These are phyloP conservation scores for Effrenium voratum DNA, from an alignment of 73 alveolate species.

Conservation along the genomic window DNA sequence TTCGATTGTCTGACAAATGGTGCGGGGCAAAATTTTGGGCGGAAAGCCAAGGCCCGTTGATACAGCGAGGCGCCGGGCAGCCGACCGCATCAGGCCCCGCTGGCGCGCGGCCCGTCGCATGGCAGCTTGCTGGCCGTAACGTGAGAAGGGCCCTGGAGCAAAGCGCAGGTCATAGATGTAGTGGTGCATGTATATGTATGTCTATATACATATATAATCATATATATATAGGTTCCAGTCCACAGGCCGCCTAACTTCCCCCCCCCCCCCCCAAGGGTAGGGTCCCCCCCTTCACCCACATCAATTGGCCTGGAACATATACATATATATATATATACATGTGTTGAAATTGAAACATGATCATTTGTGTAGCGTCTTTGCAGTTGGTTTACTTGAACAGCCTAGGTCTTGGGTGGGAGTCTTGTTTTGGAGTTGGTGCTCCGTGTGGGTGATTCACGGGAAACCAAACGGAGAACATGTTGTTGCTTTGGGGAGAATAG, in stretches of 20 bases:
- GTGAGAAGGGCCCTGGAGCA: constrained; percentile 28
- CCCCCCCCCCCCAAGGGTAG: background rate
- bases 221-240: too few relatives aligned
- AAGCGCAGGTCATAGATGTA: background rate
- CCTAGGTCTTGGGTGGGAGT: too few relatives aligned
- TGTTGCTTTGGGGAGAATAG: too few relatives aligned
- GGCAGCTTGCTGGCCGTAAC: constrained; percentile 8
- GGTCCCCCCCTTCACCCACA: background rate
- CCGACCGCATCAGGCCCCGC: background rate
- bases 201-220: too few relatives aligned
- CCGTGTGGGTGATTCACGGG: too few relatives aligned
- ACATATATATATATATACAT: background rate
- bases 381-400: too few relatives aligned
- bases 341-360: background rate
- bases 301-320: background rate
- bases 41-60: background rate
- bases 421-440: too few relatives aligned
- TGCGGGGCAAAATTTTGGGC: too few relatives aligned
- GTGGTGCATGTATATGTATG: too few relatives aligned
- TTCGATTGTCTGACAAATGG: too few relatives aligned
- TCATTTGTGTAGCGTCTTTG: too few relatives aligned
- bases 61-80: background rate
- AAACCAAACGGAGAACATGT: too few relatives aligned
- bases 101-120: constrained; percentile 6
- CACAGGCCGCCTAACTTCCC: background rate